Percentiles rank a stretch among this genome's conserved stretches.
Evolutionary conservation across 2,329 filamentous ascomycete genomes (phyloP).

Genomic region (Biscogniauxia marginata): DNA sequence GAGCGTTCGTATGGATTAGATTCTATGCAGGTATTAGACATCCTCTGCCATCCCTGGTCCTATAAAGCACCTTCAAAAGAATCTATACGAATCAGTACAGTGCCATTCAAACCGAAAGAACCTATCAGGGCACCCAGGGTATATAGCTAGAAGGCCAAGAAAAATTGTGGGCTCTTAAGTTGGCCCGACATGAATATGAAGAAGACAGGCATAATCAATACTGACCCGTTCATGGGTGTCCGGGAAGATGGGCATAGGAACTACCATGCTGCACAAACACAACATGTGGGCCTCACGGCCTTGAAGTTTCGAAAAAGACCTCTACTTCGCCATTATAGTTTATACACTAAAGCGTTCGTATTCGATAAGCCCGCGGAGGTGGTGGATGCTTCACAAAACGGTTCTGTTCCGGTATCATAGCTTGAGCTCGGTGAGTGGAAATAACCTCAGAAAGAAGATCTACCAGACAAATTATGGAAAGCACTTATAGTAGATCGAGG

Average conservation of each 20-base stretch:
- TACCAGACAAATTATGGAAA: constrained; percentile 27
- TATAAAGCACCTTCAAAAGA: constrained; percentile 8
- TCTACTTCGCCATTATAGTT: constrained; percentile 24
- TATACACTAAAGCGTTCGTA: constrained; percentile 33
- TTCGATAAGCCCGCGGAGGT: constrained; percentile 24
- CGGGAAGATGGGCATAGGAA: constrained; percentile 26
- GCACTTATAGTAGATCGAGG: constrained; percentile 28
- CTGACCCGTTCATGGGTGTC: constrained; percentile 35
- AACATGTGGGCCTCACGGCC: constrained; percentile 15
- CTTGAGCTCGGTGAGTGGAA: constrained; percentile 19
- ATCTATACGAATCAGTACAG: not conserved
- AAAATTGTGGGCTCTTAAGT: too few species aligned
- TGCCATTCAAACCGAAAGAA: not conserved
- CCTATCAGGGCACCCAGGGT: constrained; percentile 31
- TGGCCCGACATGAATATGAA: constrained; percentile 15
- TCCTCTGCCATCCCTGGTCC: constrained; percentile 40
- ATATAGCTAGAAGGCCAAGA: too few species aligned
- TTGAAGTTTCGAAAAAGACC: constrained; percentile 27
- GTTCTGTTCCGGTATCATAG: constrained; percentile 26
- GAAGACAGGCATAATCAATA: constrained; percentile 33
- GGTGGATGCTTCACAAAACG: constrained; percentile 15
- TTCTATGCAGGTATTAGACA: constrained; percentile 32
- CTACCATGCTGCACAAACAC: constrained; percentile 32
- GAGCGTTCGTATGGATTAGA: constrained; percentile 13
- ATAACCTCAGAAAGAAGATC: constrained; percentile 10